Percentiles rank a stretch among this genome's conserved stretches.
Conservation (phyloP, 768 basidiomycete genomes). For the Pleurotus pulmonarius region DNA sequence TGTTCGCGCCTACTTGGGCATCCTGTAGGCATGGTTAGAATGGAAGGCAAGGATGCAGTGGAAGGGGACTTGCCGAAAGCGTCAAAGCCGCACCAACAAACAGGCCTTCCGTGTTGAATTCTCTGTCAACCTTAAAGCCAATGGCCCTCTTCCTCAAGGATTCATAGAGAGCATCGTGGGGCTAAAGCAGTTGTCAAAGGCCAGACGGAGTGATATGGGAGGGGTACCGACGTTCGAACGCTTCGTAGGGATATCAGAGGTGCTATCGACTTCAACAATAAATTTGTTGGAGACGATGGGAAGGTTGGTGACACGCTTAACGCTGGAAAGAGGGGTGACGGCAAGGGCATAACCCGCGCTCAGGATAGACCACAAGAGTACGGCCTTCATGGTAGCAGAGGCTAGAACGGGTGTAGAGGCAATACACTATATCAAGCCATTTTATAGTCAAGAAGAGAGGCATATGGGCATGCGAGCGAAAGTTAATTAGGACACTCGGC, state of each 20-base stretch:
- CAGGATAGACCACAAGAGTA: conserved; percentile 23
- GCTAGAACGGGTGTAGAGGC: background rate
- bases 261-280: conserved; percentile 51
- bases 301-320: conserved; percentile 33
- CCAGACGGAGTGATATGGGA: background rate
- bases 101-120: conserved; percentile 48
- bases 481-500: conserved; percentile 3
- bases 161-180: conserved; percentile 48
- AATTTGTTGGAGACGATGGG: conserved; percentile 45
- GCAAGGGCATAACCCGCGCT: conserved; percentile 22
- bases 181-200: conserved; percentile 23
- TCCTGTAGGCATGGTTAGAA: background rate
- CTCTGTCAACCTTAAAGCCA: conserved; percentile 41
- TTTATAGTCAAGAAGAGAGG: background rate
- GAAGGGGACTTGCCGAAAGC: conserved; percentile 30
- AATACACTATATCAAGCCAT: background rate
- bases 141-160: conserved; percentile 40
- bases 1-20: background rate
- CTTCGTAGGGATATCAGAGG: conserved; percentile 32
- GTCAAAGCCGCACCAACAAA: conserved; percentile 59
- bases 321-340: conserved; percentile 30
- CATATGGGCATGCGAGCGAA: conserved; percentile 7
- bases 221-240: conserved; percentile 19
- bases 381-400: conserved; percentile 28
- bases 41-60: background rate